Percentiles rank a stretch among this genome's conserved stretches.
Evolutionary conservation across 306 rosid genomes (phyloP).

Genomic region (Quercus engelmannii): DNA sequence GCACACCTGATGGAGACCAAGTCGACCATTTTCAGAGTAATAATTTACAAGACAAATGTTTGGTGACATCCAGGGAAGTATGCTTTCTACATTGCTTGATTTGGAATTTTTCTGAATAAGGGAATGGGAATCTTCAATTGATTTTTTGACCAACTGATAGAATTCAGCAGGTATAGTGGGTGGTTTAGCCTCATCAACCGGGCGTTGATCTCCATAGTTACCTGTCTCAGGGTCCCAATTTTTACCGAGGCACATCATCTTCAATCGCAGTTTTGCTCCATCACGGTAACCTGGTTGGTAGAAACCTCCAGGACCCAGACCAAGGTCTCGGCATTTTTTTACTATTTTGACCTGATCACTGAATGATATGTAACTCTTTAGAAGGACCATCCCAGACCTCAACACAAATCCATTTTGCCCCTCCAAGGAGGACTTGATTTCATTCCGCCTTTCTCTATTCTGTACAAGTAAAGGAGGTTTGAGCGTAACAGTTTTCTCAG

Average conservation of each 20-base stretch:
- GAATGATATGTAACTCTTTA: slow-evolving; percentile 39
- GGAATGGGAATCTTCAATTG: slow-evolving; percentile 38
- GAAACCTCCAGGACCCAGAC: slow-evolving; percentile 70
- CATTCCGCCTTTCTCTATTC: slow-evolving; percentile 51
- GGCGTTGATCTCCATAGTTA: slow-evolving; percentile 40
- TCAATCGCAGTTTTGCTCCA: slow-evolving; percentile 50
- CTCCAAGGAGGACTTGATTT: slow-evolving; percentile 20
- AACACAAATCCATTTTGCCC: neutral
- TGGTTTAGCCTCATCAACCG: slow-evolving; percentile 49
- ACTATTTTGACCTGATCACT: slow-evolving; percentile 61
- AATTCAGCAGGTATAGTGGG: slow-evolving; percentile 52
- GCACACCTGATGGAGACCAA: slow-evolving; percentile 82
- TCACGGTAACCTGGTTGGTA: slow-evolving; percentile 74
- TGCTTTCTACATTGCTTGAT: slow-evolving; percentile 1
- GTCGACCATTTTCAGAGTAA: slow-evolving; percentile 52
- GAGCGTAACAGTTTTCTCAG: slow-evolving; percentile 1
- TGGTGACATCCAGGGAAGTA: slow-evolving; percentile 44
- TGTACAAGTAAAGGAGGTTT: slow-evolving; percentile 25
- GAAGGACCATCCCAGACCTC: slow-evolving; percentile 59
- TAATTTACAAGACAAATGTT: slow-evolving; percentile 73
- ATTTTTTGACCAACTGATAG: slow-evolving; percentile 28
- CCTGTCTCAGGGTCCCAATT: slow-evolving; percentile 74
- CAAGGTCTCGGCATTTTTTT: slow-evolving; percentile 46
- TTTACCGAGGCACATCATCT: slow-evolving; percentile 90
- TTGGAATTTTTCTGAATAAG: slow-evolving; percentile 14